Base-by-base conservation (phyloP, 441 rosid genomes). In the Populus trichocarpa region DNA sequence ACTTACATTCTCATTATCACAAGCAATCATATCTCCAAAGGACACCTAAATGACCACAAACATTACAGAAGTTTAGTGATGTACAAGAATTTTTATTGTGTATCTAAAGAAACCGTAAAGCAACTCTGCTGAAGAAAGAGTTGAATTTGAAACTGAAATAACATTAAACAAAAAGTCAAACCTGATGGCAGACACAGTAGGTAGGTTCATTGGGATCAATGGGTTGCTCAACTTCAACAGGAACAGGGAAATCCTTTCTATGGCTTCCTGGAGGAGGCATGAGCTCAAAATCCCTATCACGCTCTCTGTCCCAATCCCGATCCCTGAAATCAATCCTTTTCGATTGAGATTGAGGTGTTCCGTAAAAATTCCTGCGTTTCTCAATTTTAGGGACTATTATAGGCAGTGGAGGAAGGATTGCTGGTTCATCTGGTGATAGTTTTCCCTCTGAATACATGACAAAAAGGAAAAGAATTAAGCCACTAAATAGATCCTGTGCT, bases 11-110 rank as follows among this genome's bases (percentile, higher is more conserved):
- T 94, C 98, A 69, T 97, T 97, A 83, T 97, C 99, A 76, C 99
- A 97, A 22, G 99, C 98, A 81, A 97, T 94, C 99, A 97, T 97
- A 87, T 97, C 98, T 82, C 99, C 98, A 77, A 90, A 97, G 6
- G 99, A 97, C 70, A 94, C 98, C 98, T 97, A 81, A 83, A 75
- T 72, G 12, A 38, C 14, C 22, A 66, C 78, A 77, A 30, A 3
- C 50, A 72, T 68, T 73, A 74, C 69, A 80, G 69, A 3, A 50
- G 50, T 25, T 83, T 67, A 76, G 76, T 35, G 25, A 59, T 12
- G 4, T 53, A 33, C 12, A 61, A 69, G 22, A 81, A 65, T 30
- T 63, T 80, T 50, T 69, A 26, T 50, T 18, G 12, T 70, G 20
- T 59, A 28, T 25, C 26, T 5, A 59, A 59, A 53, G 71, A 50